Evolutionary conservation across 2,329 filamentous ascomycete genomes (phyloP), one percentile per base, ranked within the genome.

Genomic region (Aspergillus brunneoviolaceus): DNA sequence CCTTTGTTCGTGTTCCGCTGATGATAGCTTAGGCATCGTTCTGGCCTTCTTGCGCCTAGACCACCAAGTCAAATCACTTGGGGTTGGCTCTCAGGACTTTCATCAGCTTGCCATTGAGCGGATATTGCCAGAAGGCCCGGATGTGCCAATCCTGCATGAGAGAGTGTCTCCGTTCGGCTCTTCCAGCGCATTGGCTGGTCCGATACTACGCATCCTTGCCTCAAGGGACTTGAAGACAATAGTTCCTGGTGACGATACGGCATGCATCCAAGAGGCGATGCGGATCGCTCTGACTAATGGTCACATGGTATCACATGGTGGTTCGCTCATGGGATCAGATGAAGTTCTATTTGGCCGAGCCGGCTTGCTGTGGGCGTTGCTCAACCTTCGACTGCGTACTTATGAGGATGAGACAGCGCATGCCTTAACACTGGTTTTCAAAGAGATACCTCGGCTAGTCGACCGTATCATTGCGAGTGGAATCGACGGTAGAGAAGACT

Each of bases 341-440:
- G 77, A 79, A 53, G 61, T 76, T 33, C 48, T 79, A 4, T 77
- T 70, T 58, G 77, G 77, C 10, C 73, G 77, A 21, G 70, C 72
- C 33, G 77, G 77, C 1, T 62, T 79, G 5, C 58, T 79, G 1
- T 76, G 73, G 72, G 61, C 65, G 1, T 60, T 78, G 5, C 49
- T 78, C 48, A 77, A 76, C 33, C 60, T 78, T 19, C 65, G 76
- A 48, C 59, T 63, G 6, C 67, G 70, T 49, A n/a, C 31, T 6
- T 70, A 67, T 23, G 65, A 71, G 56, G 60, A 65, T 1, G 33
- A 66, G 14, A 68, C 66, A 10, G 51, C 54, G 5, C 61, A 58
- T 5, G 56, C 59, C 6, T 55, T 77, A 5, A 52, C 52, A 2
- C 66, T 69, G 3, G 45, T 74, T 5, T 64, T 77, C 33, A 60